phyloP scores from a whole-genome alignment of 2,329 filamentous ascomycete species.

The Chalaropsis ovoidea region DNA sequence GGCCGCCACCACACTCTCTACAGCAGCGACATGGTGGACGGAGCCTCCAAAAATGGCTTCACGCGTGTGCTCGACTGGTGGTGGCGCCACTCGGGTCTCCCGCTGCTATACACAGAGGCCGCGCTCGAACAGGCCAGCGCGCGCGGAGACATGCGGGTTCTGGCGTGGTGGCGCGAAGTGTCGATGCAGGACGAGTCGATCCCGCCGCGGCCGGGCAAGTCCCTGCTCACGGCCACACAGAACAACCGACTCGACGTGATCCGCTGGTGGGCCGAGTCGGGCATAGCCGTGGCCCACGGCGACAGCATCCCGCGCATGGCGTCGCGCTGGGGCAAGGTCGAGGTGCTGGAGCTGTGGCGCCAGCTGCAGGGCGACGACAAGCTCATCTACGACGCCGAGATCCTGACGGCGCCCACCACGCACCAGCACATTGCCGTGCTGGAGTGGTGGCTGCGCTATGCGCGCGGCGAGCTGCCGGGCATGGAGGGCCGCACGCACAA shows the following conservation, averaged over 20 bases:
- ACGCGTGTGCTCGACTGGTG: constrained; percentile 85
- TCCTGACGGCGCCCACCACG: constrained; percentile 77
- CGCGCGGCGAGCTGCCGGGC: constrained; percentile 44
- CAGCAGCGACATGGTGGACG: constrained; percentile 72
- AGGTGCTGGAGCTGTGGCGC: constrained; percentile 75
- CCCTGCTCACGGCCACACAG: constrained; percentile 73
- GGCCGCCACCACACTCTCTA: constrained; percentile 63
- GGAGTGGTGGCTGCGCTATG: constrained; percentile 81
- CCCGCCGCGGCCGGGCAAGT: constrained; percentile 69
- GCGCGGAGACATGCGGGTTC: constrained; percentile 71
- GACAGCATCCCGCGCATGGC: constrained; percentile 77
- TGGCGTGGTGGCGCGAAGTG: constrained; percentile 86
- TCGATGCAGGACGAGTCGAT: constrained; percentile 48
- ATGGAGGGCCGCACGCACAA: constrained; percentile 50
- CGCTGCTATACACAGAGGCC: constrained; percentile 73
- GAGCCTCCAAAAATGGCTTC: constrained; percentile 75
- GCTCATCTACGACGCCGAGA: constrained; percentile 70
- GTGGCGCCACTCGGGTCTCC: constrained; percentile 66
- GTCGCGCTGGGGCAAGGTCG: constrained; percentile 72
- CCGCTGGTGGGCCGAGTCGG: constrained; percentile 78
- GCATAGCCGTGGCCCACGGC: constrained; percentile 67
- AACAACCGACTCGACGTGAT: constrained; percentile 68
- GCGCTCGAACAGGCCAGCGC: constrained; percentile 81
- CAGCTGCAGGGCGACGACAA: constrained; percentile 52
- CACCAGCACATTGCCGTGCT: constrained; percentile 75